These are phyloP conservation scores for Alternaria metachromatica DNA, from an alignment of 2,329 filamentous ascomycete genomes.

Conservation along the genomic window DNA sequence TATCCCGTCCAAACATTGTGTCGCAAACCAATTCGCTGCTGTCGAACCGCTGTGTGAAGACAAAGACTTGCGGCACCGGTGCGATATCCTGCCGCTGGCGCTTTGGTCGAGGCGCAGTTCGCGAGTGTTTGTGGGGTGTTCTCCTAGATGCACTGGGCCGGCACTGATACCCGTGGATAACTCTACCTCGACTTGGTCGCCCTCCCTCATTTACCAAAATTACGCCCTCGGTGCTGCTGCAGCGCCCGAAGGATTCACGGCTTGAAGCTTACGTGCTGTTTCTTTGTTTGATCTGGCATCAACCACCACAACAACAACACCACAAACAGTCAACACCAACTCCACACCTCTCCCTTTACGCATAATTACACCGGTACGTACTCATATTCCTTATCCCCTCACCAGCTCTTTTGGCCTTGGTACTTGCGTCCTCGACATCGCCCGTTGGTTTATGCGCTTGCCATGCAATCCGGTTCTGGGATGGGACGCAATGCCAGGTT, in stretches of 20 bases:
- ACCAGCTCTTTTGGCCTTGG: neutral
- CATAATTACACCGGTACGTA: conserved; percentile 10
- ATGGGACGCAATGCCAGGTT: neutral
- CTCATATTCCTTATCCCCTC: conserved; percentile 1
- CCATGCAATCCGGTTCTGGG: neutral
- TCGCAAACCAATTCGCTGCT: conserved; percentile 21
- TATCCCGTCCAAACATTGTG: conserved; percentile 16
- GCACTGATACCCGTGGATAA: neutral
- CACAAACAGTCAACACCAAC: neutral
- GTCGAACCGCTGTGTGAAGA: conserved; percentile 31
- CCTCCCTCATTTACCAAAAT: conserved; percentile 15
- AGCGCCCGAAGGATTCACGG: neutral
- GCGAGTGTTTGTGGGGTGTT: neutral
- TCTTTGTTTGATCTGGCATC: neutral
- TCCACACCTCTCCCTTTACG: neutral
- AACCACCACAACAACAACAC: neutral
- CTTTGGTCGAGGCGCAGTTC: conserved; percentile 1
- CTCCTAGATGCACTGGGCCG: neutral
- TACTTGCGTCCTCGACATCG: neutral
- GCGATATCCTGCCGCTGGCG: conserved; percentile 3
- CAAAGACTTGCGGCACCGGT: conserved; percentile 2
- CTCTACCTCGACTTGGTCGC: conserved; percentile 7
- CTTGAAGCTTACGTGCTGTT: neutral
- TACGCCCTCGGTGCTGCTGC: neutral
- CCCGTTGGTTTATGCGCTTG: neutral